A percentile compares a stretch with the other conserved stretches of the same genome.
Evolutionary conservation across 2,329 filamentous ascomycete species (phyloP).

Genomic region (Penicillium verrucosum): DNA sequence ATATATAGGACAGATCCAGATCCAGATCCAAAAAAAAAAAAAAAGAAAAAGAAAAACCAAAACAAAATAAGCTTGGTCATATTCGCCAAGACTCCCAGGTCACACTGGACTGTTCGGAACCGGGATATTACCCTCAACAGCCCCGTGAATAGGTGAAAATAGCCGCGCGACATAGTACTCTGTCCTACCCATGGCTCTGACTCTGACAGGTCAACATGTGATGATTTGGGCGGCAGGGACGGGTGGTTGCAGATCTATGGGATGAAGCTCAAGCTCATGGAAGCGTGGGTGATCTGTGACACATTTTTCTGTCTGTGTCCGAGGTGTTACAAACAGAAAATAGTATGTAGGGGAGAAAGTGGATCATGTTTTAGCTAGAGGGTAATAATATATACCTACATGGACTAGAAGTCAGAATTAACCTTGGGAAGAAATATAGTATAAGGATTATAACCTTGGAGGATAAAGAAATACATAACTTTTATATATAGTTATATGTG

Average conservation of each 20-base stretch:
- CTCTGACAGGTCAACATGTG: slow-evolving; percentile 8
- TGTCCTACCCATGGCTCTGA: not conserved
- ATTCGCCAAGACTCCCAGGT: slow-evolving; percentile 3
- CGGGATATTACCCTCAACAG: not conserved
- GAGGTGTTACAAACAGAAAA: slow-evolving; percentile 13
- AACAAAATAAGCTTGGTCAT: not conserved
- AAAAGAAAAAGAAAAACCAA: not conserved
- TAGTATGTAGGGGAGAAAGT: not conserved
- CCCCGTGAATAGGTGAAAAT: slow-evolving; percentile 3
- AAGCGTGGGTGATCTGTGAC: slow-evolving; percentile 1
- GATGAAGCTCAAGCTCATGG: slow-evolving; percentile 16
- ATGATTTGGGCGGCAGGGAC: slow-evolving; percentile 15
- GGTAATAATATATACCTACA: not conserved
- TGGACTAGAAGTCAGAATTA: not conserved
- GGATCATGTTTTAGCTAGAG: slow-evolving; percentile 5
- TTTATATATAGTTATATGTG: not conserved
- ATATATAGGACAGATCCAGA: not conserved
- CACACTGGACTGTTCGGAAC: slow-evolving; percentile 1
- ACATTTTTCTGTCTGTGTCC: slow-evolving; percentile 12
- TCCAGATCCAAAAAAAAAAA: not conserved
- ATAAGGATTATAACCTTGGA: not conserved
- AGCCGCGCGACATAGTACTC: slow-evolving; percentile 2
- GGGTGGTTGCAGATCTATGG: slow-evolving; percentile 14
- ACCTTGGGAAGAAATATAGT: no score
- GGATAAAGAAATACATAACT: not conserved